These are phyloP conservation scores for Tulasnella sp. DNA, from an alignment of 768 basidiomycete genomes.

Conservation along the genomic window DNA sequence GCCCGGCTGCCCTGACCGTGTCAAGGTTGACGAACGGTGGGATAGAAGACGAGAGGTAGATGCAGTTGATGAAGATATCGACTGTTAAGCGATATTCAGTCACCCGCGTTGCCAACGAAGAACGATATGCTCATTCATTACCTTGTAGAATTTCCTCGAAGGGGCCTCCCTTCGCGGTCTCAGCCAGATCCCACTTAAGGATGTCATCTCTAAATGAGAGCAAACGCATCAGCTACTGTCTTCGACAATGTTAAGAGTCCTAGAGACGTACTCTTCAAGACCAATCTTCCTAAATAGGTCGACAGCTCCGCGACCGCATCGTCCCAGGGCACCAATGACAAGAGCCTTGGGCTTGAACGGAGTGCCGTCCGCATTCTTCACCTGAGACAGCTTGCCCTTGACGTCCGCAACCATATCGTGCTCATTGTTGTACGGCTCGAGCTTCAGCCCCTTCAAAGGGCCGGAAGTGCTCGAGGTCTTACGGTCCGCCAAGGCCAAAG, in stretches of 20 bases:
- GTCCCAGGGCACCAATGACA: constrained; percentile 90
- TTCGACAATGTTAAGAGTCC: background rate
- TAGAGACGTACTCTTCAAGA: constrained; percentile 65
- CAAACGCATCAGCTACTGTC: background rate
- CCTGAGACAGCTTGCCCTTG: constrained; percentile 49
- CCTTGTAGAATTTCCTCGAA: constrained; percentile 85
- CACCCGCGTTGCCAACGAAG: background rate
- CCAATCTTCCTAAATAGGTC: constrained; percentile 94
- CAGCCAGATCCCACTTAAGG: constrained; percentile 93
- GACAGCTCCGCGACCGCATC: constrained; percentile 91
- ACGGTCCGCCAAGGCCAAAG: constrained; percentile 62
- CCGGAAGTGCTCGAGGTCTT: constrained; percentile 48
- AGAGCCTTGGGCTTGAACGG: constrained; percentile 56
- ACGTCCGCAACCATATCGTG: constrained; percentile 69
- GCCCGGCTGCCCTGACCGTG: constrained; percentile 61
- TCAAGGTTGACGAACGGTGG: constrained; percentile 71
- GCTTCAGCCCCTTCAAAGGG: constrained; percentile 19
- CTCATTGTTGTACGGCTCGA: constrained; percentile 81
- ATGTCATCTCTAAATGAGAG: constrained; percentile 62
- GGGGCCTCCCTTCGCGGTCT: constrained; percentile 94
- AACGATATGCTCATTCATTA: constrained; percentile 20
- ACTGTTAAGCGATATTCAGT: constrained; percentile 30
- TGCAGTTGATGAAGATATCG: constrained; percentile 98
- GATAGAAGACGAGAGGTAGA: constrained; percentile 81
- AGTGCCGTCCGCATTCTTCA: constrained; percentile 43